Base-by-base conservation (phyloP, 1,284 basidiomycete species). In the Wolfiporia cocos region DNA sequence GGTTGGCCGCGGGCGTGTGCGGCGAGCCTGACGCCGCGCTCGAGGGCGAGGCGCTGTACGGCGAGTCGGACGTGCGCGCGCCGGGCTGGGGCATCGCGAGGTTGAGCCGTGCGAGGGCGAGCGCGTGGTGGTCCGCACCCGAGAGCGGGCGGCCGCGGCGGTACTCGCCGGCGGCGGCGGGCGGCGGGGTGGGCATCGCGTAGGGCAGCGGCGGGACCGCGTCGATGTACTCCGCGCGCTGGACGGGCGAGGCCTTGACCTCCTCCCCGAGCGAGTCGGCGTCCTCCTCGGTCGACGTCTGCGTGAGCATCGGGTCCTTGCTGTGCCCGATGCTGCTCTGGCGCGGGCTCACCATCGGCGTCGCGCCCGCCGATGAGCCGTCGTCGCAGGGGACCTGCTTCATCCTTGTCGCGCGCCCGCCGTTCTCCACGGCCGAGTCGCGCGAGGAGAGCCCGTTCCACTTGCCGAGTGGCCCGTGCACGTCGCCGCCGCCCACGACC, bases 361-460 rank as follows among this genome's bases (percentile, higher is more conserved):
- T n/a, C n/a, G n/a, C n/a, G n/a, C n/a, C n/a, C 26, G 26, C 7
- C 26, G 14, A 28, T 28, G 9, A 7, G 26, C 9, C 14, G 14
- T 17, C 7, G 7, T 29, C 21, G n/a, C 21, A 19, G 5, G 29
- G 5, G 15, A 15, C 3, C 33, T 30, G 34, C 24, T 44, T 23
- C 30, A 29, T 20, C 21, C 24, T n/a, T 24, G 39, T 15, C 9
- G 10, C 20, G 24, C 22, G 34, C 12, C 20, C 12, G 15, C 45
- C 47, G 24, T 28, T 46, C 21, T 54, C 49, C 46, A 52, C 46
- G 21, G 49, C 46, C n/a, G 50, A 51, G 15, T 57, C 53, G 22
- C 50, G 46, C 12, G 55, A 58, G n/a, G 54, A 56, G 7, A 58
- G 49, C 3, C 56, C 56, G 12, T 48, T 50, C 54, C 54, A 58